These are phyloP conservation scores for Cladorrhinum samala DNA, from an alignment of 495 filamentous ascomycete genomes.

Conservation along the genomic window DNA sequence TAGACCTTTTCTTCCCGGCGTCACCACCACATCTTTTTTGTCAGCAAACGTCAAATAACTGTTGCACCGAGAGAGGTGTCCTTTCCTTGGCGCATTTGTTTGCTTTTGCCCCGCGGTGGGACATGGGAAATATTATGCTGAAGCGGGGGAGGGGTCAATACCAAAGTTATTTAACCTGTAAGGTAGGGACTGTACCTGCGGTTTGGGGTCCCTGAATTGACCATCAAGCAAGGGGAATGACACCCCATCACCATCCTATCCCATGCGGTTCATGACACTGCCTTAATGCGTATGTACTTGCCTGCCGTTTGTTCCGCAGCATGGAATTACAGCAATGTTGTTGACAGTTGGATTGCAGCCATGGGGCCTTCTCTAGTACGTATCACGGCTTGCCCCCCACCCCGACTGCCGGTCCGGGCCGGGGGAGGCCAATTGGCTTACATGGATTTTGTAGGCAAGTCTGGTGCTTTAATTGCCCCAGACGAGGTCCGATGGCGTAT, in stretches of 20 bases:
- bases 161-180: neutral
- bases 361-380: neutral
- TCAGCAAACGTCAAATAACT: neutral
- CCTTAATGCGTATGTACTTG: too few species aligned
- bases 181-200: neutral
- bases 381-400: too few species aligned
- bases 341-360: neutral
- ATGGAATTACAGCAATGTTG: too few species aligned
- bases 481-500: neutral
- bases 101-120: neutral
- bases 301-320: too few species aligned
- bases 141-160: neutral
- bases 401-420: too few species aligned
- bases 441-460: neutral
- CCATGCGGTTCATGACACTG: too few species aligned
- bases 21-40: neutral
- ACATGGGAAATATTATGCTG: neutral
- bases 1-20: conserved; percentile 1
- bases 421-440: neutral
- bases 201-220: too few species aligned
- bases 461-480: neutral
- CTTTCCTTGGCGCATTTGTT: neutral
- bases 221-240: too few species aligned
- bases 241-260: neutral
- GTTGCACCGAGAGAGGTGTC: neutral